phyloP scores from a whole-genome alignment of 768 basidiomycete species.

The Pleurotus pulmonarius region DNA sequence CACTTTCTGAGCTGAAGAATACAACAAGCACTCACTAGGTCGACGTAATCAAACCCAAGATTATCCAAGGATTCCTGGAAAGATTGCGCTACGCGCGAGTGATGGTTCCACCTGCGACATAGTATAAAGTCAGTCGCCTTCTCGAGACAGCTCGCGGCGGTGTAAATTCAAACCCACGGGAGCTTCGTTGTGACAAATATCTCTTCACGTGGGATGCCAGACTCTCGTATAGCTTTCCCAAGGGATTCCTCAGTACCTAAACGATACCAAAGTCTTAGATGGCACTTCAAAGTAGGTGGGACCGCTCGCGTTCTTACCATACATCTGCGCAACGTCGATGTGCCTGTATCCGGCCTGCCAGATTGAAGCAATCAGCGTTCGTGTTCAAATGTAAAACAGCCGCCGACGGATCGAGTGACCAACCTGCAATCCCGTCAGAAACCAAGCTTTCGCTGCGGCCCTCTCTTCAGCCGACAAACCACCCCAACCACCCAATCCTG shows the following conservation, averaged over 20 bases:
- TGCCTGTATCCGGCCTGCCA: conserved; percentile 37
- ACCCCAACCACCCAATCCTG: conserved; percentile 40
- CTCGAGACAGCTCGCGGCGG: neutral
- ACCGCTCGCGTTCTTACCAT: conserved; percentile 21
- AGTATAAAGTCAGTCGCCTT: too few relatives aligned
- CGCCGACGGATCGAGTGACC: neutral
- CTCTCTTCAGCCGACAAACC: conserved; percentile 28
- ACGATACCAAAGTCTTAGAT: neutral
- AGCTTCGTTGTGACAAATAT: conserved; percentile 51
- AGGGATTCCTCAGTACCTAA: conserved; percentile 37
- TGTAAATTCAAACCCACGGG: conserved; percentile 20
- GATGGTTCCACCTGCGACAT: conserved; percentile 31
- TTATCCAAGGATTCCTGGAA: conserved; percentile 38
- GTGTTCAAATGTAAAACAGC: too few relatives aligned
- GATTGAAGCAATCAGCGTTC: neutral
- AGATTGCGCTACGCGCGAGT: conserved; percentile 29
- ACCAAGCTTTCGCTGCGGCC: conserved; percentile 32
- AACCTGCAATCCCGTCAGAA: conserved; percentile 36
- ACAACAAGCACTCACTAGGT: conserved; percentile 23
- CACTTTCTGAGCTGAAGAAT: conserved; percentile 12
- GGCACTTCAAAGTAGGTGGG: too few relatives aligned
- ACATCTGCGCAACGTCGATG: conserved; percentile 36
- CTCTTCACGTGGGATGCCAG: conserved; percentile 44
- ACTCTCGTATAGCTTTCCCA: conserved; percentile 41
- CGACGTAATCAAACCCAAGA: conserved; percentile 42